phyloP scores from a whole-genome alignment of 257 asterid species.

The Vinca minor region DNA sequence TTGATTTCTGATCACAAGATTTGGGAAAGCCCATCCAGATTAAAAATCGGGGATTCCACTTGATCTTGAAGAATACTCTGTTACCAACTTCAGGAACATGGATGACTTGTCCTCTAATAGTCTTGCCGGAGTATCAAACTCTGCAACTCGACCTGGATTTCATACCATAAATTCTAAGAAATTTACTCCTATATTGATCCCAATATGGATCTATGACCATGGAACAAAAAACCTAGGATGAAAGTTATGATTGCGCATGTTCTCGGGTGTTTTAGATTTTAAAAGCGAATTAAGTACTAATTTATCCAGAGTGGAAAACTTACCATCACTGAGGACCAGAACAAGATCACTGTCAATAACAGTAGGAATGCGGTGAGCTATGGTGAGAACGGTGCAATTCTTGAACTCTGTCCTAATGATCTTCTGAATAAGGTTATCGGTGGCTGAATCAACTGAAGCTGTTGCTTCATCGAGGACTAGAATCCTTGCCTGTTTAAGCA shows the following conservation, averaged over 20 bases:
- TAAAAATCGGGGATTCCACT: conserved; percentile 49
- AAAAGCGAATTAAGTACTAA: not conserved
- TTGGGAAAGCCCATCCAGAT: conserved; percentile 13
- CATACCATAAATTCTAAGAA: not conserved
- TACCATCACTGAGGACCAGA: conserved; percentile 95
- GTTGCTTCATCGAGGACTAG: conserved; percentile 97
- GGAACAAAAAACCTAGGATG: too few species aligned
- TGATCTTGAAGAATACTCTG: conserved; percentile 82
- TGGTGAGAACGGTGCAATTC: conserved; percentile 87
- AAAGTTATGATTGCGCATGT: not conserved
- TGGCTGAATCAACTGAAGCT: conserved; percentile 95
- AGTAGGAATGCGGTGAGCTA: conserved; percentile 97
- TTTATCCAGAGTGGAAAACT: conserved; percentile 3
- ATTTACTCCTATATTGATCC: not conserved
- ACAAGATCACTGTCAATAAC: conserved; percentile 94
- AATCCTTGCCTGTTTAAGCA: conserved; percentile 84
- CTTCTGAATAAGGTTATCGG: conserved; percentile 93
- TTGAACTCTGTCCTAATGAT: conserved; percentile 77
- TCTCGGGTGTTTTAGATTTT: not conserved
- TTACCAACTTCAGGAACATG: conserved; percentile 88
- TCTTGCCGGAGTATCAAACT: conserved; percentile 77
- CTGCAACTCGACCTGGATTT: conserved; percentile 83
- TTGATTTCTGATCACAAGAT: conserved; percentile 9
- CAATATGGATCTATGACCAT: too few species aligned
- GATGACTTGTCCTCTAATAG: conserved; percentile 91